Evolutionary conservation across 139 green algal species (phyloP).

Genomic region (Volvox reticuliferus): DNA sequence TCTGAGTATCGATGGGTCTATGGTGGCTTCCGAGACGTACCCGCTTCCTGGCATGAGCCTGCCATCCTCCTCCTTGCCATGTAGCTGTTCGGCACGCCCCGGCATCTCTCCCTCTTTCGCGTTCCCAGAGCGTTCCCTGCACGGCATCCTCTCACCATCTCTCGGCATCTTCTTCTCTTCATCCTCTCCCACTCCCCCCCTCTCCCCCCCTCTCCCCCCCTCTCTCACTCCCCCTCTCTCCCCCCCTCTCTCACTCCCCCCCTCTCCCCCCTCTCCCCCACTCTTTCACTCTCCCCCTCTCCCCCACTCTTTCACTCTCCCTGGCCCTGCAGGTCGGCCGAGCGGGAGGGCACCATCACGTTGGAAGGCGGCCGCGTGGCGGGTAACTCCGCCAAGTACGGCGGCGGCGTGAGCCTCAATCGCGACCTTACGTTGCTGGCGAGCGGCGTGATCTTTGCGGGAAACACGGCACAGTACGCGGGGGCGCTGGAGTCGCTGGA

Average conservation of each 20-base stretch:
- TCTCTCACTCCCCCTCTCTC: background rate
- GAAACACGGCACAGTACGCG: conserved; percentile 4
- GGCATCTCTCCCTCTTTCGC: no score
- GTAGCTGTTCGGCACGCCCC: no score
- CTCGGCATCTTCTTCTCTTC: background rate
- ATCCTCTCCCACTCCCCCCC: background rate
- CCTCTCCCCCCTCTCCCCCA: background rate
- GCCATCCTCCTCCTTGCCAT: no score
- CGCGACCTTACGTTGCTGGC: conserved; percentile 7
- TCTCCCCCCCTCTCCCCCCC: background rate
- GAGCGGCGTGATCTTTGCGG: background rate
- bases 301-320: background rate
- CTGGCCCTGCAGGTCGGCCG: conserved; percentile 1
- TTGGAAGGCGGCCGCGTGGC: background rate
- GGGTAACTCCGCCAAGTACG: conserved; percentile 12
- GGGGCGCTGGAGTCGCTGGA: conserved; percentile 28
- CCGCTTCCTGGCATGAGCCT: no score
- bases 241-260: background rate
- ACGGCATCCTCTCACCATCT: background rate
- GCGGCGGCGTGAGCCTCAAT: conserved; percentile 16
- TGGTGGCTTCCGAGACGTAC: no score
- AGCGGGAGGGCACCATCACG: conserved; percentile 30
- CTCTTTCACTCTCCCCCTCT: background rate
- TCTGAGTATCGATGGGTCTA: no score
- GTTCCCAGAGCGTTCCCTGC: background rate